Evolutionary conservation across 768 basidiomycete genomes (phyloP).

Genomic region (Paxillus ammoniavirescens): DNA sequence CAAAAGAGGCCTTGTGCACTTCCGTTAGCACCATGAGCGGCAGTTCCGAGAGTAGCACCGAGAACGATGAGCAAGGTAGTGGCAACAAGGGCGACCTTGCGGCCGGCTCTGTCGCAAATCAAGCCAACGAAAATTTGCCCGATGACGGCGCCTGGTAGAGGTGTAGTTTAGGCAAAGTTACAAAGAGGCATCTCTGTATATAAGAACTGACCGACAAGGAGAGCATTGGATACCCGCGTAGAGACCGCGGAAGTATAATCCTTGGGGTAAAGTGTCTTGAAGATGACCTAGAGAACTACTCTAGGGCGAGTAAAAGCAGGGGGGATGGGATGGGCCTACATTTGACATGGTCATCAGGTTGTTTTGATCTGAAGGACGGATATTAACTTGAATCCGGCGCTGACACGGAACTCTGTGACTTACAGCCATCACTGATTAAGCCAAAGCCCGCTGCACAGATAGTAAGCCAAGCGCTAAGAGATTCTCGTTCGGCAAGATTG

Average conservation of each 20-base stretch:
- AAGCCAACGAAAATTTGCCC: constrained; percentile 64
- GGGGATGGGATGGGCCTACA: constrained; percentile 30
- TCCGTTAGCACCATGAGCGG: constrained; percentile 60
- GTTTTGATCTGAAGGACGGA: constrained; percentile 52
- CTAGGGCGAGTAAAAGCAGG: constrained; percentile 3
- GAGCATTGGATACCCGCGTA: constrained; percentile 68
- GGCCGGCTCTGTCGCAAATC: constrained; percentile 70
- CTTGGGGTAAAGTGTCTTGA: constrained; percentile 61
- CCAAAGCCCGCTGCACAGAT: constrained; percentile 65
- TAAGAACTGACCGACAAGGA: constrained; percentile 56
- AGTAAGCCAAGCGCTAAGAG: constrained; percentile 58
- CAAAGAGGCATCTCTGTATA: not conserved
- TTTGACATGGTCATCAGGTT: constrained; percentile 71
- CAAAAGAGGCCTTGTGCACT: constrained; percentile 63
- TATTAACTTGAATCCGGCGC: constrained; percentile 3
- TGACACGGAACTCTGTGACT: constrained; percentile 11
- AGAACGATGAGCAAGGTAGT: constrained; percentile 70
- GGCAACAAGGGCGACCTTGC: constrained; percentile 69
- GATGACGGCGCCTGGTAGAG: constrained; percentile 50
- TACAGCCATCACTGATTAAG: constrained; percentile 63
- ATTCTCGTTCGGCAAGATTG: constrained; percentile 37
- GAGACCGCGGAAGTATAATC: constrained; percentile 59
- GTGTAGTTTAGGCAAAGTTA: constrained; percentile 1
- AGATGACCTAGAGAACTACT: constrained; percentile 49
- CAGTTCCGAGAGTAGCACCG: constrained; percentile 66